Evolutionary conservation across 1,284 basidiomycete species (phyloP), one percentile per base, ranked within the genome.

Genomic region (Afroboletus lepidellus): DNA sequence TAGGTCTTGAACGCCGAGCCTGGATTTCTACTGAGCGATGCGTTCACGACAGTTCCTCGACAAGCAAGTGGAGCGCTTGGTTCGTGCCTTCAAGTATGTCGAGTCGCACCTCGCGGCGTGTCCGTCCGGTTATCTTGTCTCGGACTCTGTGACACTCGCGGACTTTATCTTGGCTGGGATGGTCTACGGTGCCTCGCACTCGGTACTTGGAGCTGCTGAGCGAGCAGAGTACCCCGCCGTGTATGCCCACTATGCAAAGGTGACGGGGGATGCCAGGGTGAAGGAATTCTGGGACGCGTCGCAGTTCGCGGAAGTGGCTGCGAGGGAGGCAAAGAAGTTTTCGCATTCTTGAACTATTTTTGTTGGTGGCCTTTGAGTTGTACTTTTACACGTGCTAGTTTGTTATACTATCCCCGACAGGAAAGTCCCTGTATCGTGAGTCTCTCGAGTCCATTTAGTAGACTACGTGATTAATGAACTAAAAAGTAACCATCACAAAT

Each of bases 141-240:
- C 75, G 55, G 77, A 84, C 67, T 76, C 80, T 57, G 70, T 84
- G 67, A 79, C 81, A 47, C 71, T 83, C 44, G 83, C 80, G 56
- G 83, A 86, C 64, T 65, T 85, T 62, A 66, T 74, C 47, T 39
- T 81, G 56, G 78, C 71, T 20, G 65, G 75, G 23, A 59, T 70
- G 55, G 62, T 78, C 48, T 53, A 57, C 56, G 53, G 57, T 55
- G 4, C 9, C 15, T 37, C 41, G 13, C 1, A n/a, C 11, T 1
- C 9, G 1, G 29, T 24, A 7, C 61, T 78, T 53, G 78, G 77
- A 60, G 68, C 69, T 32, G 57, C 67, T 18, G 59, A 66, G 46
- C 71, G 78, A 44, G 58, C 43, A 3, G 64, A 66, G 48, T 70
- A 72, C 69, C 76, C 81, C 60, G 75, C 79, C 72, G 57, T 74